Evolutionary conservation across 805 yeast species (phyloP).

Genomic region (Nematodospora valgi): DNA sequence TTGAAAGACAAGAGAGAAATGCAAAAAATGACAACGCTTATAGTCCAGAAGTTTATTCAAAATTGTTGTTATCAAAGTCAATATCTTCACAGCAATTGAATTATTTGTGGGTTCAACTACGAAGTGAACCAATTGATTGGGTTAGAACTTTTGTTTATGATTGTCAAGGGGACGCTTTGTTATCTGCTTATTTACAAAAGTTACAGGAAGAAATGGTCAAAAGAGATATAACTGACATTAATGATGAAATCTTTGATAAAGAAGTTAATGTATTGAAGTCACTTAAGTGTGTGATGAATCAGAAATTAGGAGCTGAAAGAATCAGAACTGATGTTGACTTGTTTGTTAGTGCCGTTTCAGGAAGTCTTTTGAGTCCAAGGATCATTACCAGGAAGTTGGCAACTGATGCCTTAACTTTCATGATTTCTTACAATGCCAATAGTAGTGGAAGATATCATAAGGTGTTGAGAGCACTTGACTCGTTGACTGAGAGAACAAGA

Average conservation of each 20-base stretch:
- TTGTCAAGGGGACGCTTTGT: constrained; percentile 76
- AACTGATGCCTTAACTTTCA: constrained; percentile 64
- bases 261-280: constrained; percentile 79
- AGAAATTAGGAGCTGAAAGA: constrained; percentile 57
- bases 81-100: constrained; percentile 70
- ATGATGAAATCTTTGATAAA: constrained; percentile 55
- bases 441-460: constrained; percentile 45
- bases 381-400: constrained; percentile 74
- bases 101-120: constrained; percentile 83
- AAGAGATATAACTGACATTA: constrained; percentile 34
- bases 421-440: constrained; percentile 36
- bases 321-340: constrained; percentile 43
- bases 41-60: constrained; percentile 75
- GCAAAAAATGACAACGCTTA: constrained; percentile 12
- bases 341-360: constrained; percentile 58
- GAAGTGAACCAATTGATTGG: constrained; percentile 87
- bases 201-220: constrained; percentile 47
- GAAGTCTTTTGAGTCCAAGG: constrained; percentile 72
- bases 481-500: constrained; percentile 36
- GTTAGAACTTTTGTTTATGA: constrained; percentile 66
- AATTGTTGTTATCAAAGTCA: constrained; percentile 64
- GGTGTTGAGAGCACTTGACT: constrained; percentile 51
- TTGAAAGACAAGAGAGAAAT: constrained; percentile 45
- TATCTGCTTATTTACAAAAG: constrained; percentile 53
- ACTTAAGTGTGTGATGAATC: constrained; percentile 68